These are phyloP conservation scores for Zizania palustris DNA, from an alignment of 202 grass and related monocot species.

Conservation along the genomic window DNA sequence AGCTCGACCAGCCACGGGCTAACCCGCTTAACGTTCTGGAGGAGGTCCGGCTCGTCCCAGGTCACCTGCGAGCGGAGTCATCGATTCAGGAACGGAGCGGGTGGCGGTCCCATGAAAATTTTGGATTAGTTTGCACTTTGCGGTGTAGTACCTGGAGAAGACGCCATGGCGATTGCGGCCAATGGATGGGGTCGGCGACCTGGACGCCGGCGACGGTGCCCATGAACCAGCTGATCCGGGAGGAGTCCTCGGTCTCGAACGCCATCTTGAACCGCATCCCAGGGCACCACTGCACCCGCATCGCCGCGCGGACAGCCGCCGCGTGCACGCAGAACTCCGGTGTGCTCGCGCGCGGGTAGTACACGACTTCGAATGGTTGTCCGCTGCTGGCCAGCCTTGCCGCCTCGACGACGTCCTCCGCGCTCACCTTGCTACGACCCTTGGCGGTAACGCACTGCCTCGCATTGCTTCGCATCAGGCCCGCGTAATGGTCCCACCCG, in stretches of 20 bases:
- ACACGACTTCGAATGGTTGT: conserved; percentile 72
- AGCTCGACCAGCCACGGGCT: conserved; percentile 91
- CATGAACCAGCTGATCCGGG: conserved; percentile 99
- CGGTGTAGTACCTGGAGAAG: conserved; percentile 70
- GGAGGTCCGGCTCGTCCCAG: conserved; percentile 94
- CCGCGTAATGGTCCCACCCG: conserved; percentile 51
- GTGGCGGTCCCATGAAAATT: not conserved
- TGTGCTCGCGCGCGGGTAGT: conserved; percentile 88
- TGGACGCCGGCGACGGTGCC: conserved; percentile 88
- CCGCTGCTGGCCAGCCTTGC: conserved; percentile 60
- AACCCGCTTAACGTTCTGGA: conserved; percentile 92
- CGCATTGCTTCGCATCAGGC: conserved; percentile 51
- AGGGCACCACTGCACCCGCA: conserved; percentile 78
- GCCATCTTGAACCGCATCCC: conserved; percentile 99
- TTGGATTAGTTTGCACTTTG: not conserved
- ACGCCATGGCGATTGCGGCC: conserved; percentile 92
- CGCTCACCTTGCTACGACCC: conserved; percentile 56
- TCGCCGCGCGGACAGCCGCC: conserved; percentile 56
- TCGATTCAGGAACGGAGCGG: not conserved
- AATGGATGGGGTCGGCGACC: conserved; percentile 70
- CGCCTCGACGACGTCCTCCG: conserved; percentile 65
- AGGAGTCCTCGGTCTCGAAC: conserved; percentile 95
- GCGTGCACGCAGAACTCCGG: conserved; percentile 86
- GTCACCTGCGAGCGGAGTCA: conserved; percentile 56
- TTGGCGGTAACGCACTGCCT: conserved; percentile 37